Base-by-base conservation (phyloP, 2,329 filamentous ascomycete species). In the Ophiosphaerella korrae region DNA sequence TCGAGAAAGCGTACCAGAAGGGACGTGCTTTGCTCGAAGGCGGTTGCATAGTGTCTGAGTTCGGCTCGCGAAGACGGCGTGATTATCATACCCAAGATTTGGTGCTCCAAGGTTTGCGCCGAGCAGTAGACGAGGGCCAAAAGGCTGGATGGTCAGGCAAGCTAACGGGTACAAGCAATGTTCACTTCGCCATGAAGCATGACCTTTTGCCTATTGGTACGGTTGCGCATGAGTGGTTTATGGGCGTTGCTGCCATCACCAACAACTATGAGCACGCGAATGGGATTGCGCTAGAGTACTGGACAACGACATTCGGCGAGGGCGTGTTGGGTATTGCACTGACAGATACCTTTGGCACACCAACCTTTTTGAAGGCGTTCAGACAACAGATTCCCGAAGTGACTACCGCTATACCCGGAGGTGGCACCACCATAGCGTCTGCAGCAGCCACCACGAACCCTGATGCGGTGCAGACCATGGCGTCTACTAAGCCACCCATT, bases 191-290 rank as follows among this genome's bases (percentile, higher is more conserved):
- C 9, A 96, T 96, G 91, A 88, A 91, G 66, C 93, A 96, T 75
- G 86, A 85, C 38, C 85, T 97, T 39, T 78, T 85, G 3, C 92
- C 94, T 0, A 84, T 97, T 11, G 94, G 94, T 5, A 99, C 94
- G 0, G 87, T 90, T 2, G 94, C 94, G 0, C 94, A 99, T 69
- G 94, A 99, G 76, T 99, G 94, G 94, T 97, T 97, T 79, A 99
- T 99, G 94, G 92, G 91, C 36, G 93, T 96, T 56, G 94, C 94
- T 1, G 92, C 94, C 34, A 91, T 97, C 62, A 90, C 88, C 4
- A 83, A 90, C 56, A 84, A 97, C 74, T 99, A 99, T 70, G 83
- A 85, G 62, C 81, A 83, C 55, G 92, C 94, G 3, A 96, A 92
- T 33, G 91, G 96, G 72, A 82, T 88, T 57, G 92, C 91, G 0